A percentile compares a stretch with the other conserved stretches of the same genome.
Evolutionary conservation across 352 stramenopile species (phyloP).

Genomic region (Phytophthora vignae): DNA sequence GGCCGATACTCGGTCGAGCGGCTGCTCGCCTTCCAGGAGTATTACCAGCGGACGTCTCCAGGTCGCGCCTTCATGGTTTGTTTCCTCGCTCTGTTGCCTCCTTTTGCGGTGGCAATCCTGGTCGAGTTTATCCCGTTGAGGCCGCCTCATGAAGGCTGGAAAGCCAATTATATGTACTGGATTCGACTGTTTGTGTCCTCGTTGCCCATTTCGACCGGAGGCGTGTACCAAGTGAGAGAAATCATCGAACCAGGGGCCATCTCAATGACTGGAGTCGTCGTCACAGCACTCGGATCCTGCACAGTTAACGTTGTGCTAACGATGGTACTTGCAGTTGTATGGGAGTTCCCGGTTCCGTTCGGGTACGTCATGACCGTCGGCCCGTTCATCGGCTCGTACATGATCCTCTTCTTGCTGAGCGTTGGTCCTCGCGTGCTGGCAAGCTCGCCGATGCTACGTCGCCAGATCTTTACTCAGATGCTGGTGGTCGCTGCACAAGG

Average conservation of each 20-base stretch:
- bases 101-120: constrained; percentile 12
- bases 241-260: too few relatives aligned
- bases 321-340: constrained; percentile 5
- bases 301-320: neutral
- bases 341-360: constrained; percentile 31
- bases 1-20: constrained; percentile 17
- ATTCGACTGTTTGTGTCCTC: constrained; percentile 4
- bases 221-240: constrained; percentile 10
- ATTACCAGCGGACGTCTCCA: constrained; percentile 11
- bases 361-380: constrained; percentile 1
- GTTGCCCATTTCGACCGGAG: constrained; percentile 12
- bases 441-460: neutral
- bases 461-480: constrained; percentile 10
- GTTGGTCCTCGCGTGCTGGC: neutral
- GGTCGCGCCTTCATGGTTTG: constrained; percentile 13
- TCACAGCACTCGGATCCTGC: neutral
- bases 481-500: constrained; percentile 20
- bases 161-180: constrained; percentile 30
- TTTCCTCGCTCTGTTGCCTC: constrained; percentile 6
- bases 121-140: constrained; percentile 38
- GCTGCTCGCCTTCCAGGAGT: constrained; percentile 18
- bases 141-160: constrained; percentile 17
- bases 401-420: neutral
- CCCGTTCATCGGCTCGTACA: constrained; percentile 17
- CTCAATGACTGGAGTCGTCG: neutral